Conservation (phyloP, 305 asterid genomes). For the Fraxinus baroniana region DNA sequence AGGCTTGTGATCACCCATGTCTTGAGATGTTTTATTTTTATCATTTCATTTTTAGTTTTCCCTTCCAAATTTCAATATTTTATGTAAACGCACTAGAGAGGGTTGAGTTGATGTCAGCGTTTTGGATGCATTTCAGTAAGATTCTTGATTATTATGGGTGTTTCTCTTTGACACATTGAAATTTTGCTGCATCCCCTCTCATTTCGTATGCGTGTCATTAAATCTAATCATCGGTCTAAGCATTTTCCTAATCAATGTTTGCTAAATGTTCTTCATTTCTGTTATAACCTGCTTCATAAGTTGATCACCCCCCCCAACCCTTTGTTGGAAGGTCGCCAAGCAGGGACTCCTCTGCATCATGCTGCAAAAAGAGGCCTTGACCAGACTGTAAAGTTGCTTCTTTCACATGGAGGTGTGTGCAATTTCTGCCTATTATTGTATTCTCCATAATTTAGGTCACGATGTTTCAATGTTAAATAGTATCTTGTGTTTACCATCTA, state of each 20-base stretch:
- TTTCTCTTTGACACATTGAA: background rate
- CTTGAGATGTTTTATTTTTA: background rate
- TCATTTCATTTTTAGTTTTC: background rate
- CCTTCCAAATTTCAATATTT: background rate
- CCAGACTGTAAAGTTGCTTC: slow-evolving; percentile 81
- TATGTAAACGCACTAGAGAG: no score
- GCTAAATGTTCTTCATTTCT: background rate
- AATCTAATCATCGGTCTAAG: background rate
- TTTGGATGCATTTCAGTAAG: background rate
- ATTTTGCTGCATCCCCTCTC: background rate
- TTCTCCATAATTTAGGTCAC: slow-evolving; percentile 8
- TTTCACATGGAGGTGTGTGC: slow-evolving; percentile 73
- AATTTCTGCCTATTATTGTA: background rate
- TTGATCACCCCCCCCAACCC: background rate
- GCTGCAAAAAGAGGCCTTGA: slow-evolving; percentile 96
- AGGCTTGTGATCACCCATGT: background rate
- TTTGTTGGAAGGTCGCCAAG: slow-evolving; percentile 60
- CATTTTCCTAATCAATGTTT: background rate
- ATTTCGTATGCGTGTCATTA: background rate
- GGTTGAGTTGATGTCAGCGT: background rate
- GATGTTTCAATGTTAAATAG: slow-evolving; percentile 12
- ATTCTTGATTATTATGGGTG: background rate
- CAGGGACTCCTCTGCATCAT: slow-evolving; percentile 94
- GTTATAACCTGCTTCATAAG: slow-evolving; percentile 4
- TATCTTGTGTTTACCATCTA: slow-evolving; percentile 1